phyloP scores from a whole-genome alignment of 108 stramenopile species.

The Cyclotella atomus region DNA sequence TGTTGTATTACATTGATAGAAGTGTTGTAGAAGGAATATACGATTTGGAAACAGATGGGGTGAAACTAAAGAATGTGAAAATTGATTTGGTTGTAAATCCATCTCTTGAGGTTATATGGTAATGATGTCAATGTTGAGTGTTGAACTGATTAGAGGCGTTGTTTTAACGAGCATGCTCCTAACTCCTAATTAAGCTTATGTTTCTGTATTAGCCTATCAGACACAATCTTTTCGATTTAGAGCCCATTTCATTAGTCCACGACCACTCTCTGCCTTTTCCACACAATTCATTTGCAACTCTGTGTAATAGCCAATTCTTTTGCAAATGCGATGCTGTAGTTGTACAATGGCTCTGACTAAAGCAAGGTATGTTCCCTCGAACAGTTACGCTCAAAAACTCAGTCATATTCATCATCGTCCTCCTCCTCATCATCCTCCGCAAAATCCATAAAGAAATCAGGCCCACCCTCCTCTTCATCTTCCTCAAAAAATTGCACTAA shows the following conservation, averaged over 20 bases:
- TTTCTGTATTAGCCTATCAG: too few species aligned
- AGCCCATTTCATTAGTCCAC: too few species aligned
- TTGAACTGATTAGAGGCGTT: not conserved
- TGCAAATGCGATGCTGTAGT: too few species aligned
- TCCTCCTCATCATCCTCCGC: not conserved
- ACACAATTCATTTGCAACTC: too few species aligned
- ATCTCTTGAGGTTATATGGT: slow-evolving; percentile 76
- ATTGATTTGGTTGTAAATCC: slow-evolving; percentile 64
- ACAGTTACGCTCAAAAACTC: too few species aligned
- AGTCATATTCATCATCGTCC: not conserved
- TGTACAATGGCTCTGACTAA: too few species aligned
- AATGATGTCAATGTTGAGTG: not conserved
- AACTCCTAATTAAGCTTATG: too few species aligned
- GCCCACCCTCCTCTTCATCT: slow-evolving; percentile 31
- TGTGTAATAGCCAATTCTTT: too few species aligned
- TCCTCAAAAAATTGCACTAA: slow-evolving; percentile 29
- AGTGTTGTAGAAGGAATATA: slow-evolving; percentile 44
- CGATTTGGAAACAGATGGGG: slow-evolving; percentile 7
- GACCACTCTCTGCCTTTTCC: too few species aligned
- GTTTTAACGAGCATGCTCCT: too few species aligned
- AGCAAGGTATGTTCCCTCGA: too few species aligned
- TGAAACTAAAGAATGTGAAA: not conserved
- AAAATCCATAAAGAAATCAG: slow-evolving; percentile 38
- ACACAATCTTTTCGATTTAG: too few species aligned
- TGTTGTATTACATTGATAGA: slow-evolving; percentile 78